phyloP scores from a whole-genome alignment of 192 early-diverging fungal species.

The Linnemannia hyalina region DNA sequence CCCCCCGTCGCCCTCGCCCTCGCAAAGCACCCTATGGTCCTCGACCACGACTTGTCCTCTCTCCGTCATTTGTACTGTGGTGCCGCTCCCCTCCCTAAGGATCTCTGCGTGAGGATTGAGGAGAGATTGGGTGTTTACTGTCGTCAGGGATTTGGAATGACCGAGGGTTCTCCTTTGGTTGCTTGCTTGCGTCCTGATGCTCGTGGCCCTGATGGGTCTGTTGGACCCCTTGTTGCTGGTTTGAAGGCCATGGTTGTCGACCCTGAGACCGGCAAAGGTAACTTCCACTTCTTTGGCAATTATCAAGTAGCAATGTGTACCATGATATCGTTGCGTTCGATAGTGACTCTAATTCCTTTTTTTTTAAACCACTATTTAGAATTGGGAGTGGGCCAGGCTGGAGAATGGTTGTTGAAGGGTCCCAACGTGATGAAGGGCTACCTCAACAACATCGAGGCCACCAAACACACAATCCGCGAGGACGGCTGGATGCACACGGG shows the following conservation, averaged over 20 bases:
- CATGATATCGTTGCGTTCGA: not conserved
- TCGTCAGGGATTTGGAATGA: constrained; percentile 78
- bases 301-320: not conserved
- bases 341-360: not conserved
- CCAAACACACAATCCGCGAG: constrained; percentile 55
- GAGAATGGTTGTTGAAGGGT: constrained; percentile 62
- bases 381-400: constrained; percentile 59
- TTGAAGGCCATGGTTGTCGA: constrained; percentile 63
- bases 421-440: constrained; percentile 68
- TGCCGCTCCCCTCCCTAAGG: constrained; percentile 84
- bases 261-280: constrained; percentile 63
- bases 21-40: constrained; percentile 80
- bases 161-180: constrained; percentile 53
- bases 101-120: constrained; percentile 70
- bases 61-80: constrained; percentile 75
- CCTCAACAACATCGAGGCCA: constrained; percentile 62
- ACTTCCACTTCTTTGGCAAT: not conserved
- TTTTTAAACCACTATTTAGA: constrained; percentile 20
- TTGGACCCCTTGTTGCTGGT: constrained; percentile 60
- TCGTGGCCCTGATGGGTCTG: constrained; percentile 54
- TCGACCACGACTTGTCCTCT: constrained; percentile 80
- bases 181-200: constrained; percentile 30
- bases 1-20: constrained; percentile 79
- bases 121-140: constrained; percentile 56
- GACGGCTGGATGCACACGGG: constrained; percentile 67